Evolutionary conservation across 2,329 filamentous ascomycete species (phyloP).

Genomic region (Penicillium sp.): DNA sequence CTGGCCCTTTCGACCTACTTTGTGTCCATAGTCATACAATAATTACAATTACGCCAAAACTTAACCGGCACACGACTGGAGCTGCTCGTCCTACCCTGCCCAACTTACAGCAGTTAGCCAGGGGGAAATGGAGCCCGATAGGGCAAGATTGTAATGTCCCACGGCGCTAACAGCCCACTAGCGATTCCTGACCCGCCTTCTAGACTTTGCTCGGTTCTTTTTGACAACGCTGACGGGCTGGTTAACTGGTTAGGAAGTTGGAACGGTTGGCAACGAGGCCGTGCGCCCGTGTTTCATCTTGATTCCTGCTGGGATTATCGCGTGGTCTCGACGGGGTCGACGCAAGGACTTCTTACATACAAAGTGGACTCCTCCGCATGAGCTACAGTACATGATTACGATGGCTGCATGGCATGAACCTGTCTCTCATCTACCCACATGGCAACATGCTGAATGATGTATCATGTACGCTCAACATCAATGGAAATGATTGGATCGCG

Average conservation of each 20-base stretch:
- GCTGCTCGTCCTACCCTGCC: not conserved
- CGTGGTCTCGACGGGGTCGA: not conserved
- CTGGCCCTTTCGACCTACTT: no score
- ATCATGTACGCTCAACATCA: not conserved
- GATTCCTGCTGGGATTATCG: not conserved
- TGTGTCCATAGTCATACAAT: no score
- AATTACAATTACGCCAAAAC: not conserved
- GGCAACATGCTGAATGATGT: not conserved
- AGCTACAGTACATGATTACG: no score
- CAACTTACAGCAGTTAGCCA: not conserved
- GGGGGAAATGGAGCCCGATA: not conserved
- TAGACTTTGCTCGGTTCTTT: not conserved
- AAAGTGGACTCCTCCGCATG: no score
- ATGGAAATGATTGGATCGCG: not conserved
- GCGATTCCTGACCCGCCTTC: not conserved
- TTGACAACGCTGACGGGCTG: not conserved
- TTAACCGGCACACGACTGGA: not conserved
- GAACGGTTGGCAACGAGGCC: not conserved
- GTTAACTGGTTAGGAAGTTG: not conserved
- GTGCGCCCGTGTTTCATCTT: constrained; percentile 23
- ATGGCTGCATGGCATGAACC: not conserved
- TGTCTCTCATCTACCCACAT: not conserved
- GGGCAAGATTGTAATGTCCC: no score
- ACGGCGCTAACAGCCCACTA: not conserved
- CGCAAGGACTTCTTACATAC: not conserved